phyloP scores from a whole-genome alignment of 2,329 filamentous ascomycete species.

The Plectosphaerella sp. region DNA sequence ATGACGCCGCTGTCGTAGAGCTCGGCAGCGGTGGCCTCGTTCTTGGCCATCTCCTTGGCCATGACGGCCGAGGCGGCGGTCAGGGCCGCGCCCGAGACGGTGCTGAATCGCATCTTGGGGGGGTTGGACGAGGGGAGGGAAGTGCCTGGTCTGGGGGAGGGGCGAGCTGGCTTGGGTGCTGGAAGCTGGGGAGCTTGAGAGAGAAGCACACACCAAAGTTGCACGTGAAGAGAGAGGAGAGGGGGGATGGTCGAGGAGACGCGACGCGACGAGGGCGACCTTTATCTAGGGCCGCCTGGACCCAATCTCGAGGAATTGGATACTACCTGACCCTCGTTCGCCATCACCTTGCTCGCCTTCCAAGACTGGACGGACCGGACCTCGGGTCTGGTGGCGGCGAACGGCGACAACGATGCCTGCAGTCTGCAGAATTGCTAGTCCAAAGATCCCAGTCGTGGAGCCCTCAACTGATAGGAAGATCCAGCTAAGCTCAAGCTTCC shows the following conservation, averaged over 20 bases:
- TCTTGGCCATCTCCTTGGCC: slow-evolving; percentile 15
- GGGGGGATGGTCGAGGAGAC: neutral
- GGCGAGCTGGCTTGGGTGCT: neutral
- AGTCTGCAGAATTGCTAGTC: too few species aligned
- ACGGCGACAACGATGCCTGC: too few species aligned
- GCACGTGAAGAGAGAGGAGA: neutral
- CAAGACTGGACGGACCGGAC: too few species aligned
- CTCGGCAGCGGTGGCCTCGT: slow-evolving; percentile 14
- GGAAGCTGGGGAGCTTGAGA: neutral
- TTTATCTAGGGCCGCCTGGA: neutral
- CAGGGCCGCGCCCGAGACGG: slow-evolving; percentile 8
- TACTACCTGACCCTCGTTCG: too few species aligned
- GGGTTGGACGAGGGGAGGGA: neutral
- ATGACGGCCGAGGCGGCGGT: slow-evolving; percentile 8
- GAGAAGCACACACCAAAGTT: neutral
- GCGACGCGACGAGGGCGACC: neutral
- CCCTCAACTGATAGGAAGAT: too few species aligned
- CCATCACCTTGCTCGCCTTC: too few species aligned
- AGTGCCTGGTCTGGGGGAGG: too few species aligned
- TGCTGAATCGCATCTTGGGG: slow-evolving; percentile 11
- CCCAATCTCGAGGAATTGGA: neutral
- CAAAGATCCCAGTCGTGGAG: too few species aligned
- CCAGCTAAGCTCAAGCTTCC: neutral
- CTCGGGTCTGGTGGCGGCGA: too few species aligned
- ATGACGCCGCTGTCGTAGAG: slow-evolving; percentile 17